Evolutionary conservation across 2,329 filamentous ascomycete species (phyloP), one percentile per base, ranked within the genome.

Genomic region (Ophiostoma montium): DNA sequence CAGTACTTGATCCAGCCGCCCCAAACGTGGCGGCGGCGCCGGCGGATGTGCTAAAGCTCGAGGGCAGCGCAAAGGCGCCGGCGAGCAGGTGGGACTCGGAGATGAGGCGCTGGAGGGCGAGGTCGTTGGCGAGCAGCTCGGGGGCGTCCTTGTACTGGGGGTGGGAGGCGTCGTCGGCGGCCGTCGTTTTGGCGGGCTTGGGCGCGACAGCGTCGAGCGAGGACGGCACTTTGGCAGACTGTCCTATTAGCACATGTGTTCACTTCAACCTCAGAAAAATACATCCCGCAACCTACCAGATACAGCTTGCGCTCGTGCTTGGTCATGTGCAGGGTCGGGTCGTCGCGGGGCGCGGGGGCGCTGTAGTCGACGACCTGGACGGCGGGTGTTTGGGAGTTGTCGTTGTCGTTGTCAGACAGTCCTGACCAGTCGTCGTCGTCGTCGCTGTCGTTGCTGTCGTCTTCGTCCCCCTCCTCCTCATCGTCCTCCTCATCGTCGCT

Each of bases 11-110:
- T n/a, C 69, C 60, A 15, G 65, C 58, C 46, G 60, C 56, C 41
- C 46, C 46, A 38, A 48, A 48, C 1, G 61, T 60, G 36, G 66
- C 61, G 41, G 67, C 58, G 15, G 65, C 61, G 39, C 61, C 55
- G 46, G 64, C 62, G 50, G 65, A 60, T 13, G 64, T 60, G 19
- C 75, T 70, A 41, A 62, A 43, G 21, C 51, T 58, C 53, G 62
- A 61, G 52, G 63, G 51, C 46, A 53, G 46, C 21, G 46, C 60
- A 16, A 74, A 70, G 41, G 74, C 68, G 13, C 73, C 70, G 1
- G 75, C 69, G 50, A 96, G 79, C 53, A 96, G 81, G 65, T 95
- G 88, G 0, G 89, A 95, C 71, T 98, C 92, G 57, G 82, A 76
- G 51, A 98, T 78, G 36, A 98, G 79, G 43, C 88, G 82, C 63